Evolutionary conservation across 2,329 filamentous ascomycete genomes (phyloP).

Genomic region (Lasiodiplodia hormozganensis): DNA sequence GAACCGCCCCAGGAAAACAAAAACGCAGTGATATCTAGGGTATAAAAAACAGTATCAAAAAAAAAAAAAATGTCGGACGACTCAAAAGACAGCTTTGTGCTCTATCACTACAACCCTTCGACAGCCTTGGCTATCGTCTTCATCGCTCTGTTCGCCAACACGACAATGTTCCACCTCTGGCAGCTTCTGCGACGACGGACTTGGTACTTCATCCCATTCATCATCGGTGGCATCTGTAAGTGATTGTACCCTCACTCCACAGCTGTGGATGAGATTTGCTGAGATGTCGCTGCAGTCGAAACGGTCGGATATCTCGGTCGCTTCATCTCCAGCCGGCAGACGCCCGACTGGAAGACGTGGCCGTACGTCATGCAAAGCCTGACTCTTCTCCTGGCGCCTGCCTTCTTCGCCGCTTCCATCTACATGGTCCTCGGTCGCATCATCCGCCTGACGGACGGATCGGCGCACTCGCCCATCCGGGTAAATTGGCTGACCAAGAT

Average conservation of each 20-base stretch:
- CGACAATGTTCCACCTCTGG: slow-evolving; percentile 46
- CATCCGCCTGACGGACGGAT: slow-evolving; percentile 44
- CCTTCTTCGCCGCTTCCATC: slow-evolving; percentile 54
- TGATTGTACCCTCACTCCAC: background rate
- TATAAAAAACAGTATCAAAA: background rate
- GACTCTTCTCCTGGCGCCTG: slow-evolving; percentile 54
- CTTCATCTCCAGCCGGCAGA: slow-evolving; percentile 39
- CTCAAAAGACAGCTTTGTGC: background rate
- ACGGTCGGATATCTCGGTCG: slow-evolving; percentile 59
- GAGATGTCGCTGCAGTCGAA: slow-evolving; percentile 50
- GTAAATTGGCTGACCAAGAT: slow-evolving; percentile 48
- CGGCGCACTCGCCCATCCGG: slow-evolving; percentile 45
- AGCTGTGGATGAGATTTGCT: background rate
- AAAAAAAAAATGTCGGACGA: slow-evolving; percentile 5
- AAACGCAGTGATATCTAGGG: background rate
- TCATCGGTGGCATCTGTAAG: slow-evolving; percentile 59
- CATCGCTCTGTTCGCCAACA: slow-evolving; percentile 38
- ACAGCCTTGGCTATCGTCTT: slow-evolving; percentile 40
- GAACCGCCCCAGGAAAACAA: background rate
- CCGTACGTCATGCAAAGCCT: slow-evolving; percentile 54
- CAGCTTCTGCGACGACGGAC: slow-evolving; percentile 49
- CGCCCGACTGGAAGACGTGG: slow-evolving; percentile 38
- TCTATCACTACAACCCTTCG: slow-evolving; percentile 44
- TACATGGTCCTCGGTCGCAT: slow-evolving; percentile 54
- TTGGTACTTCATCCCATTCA: slow-evolving; percentile 61